A percentile compares a stretch with the other conserved stretches of the same genome.
phyloP scores from a whole-genome alignment of 495 filamentous ascomycete species.

The Penicillium crystallinum region DNA sequence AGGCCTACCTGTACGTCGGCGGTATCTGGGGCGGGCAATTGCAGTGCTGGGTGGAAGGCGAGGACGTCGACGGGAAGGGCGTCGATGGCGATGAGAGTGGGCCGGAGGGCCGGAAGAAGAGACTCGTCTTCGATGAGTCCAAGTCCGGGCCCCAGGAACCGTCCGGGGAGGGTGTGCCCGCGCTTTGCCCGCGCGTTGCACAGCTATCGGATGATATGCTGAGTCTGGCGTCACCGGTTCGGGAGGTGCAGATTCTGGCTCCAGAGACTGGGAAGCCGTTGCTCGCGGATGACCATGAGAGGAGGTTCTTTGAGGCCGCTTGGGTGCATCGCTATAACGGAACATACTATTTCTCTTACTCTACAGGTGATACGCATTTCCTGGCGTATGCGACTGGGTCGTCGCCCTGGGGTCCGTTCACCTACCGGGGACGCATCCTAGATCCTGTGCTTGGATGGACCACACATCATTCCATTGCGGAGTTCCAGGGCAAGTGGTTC shows the following conservation, averaged over 20 bases:
- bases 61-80: not conserved
- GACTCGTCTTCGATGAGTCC: slow-evolving; percentile 40
- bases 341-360: slow-evolving; percentile 71
- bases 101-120: slow-evolving; percentile 10
- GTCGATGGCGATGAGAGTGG: not conserved
- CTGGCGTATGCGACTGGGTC: slow-evolving; percentile 59
- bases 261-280: slow-evolving; percentile 51
- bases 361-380: slow-evolving; percentile 69
- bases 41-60: slow-evolving; percentile 41
- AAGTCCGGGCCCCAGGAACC: slow-evolving; percentile 51
- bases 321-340: slow-evolving; percentile 66
- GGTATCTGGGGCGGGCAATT: slow-evolving; percentile 69
- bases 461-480: slow-evolving; percentile 72
- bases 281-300: slow-evolving; percentile 59
- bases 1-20: slow-evolving; percentile 49
- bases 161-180: slow-evolving; percentile 37
- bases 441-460: slow-evolving; percentile 76
- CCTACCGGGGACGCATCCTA: slow-evolving; percentile 61
- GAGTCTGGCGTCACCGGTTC: slow-evolving; percentile 43
- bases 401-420: slow-evolving; percentile 63
- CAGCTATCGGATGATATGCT: slow-evolving; percentile 58
- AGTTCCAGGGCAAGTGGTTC: slow-evolving; percentile 64
- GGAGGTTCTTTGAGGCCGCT: slow-evolving; percentile 73
- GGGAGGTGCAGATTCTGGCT: slow-evolving; percentile 53
- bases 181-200: slow-evolving; percentile 58